phyloP scores from a whole-genome alignment of 1,284 basidiomycete species.

The Macrocystidia cucumis region DNA sequence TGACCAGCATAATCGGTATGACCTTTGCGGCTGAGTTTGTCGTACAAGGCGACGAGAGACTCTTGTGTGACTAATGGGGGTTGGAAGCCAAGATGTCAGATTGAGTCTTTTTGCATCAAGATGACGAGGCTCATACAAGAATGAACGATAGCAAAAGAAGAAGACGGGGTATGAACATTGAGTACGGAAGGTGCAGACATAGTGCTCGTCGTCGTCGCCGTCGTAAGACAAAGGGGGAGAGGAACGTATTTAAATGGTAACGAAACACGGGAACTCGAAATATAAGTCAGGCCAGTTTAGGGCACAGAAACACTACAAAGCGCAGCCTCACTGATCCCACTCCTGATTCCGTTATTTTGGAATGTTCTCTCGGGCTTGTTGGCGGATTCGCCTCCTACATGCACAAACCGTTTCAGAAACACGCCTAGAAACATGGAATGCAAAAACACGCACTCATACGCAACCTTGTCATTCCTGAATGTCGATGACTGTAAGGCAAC shows the following conservation, averaged over 20 bases:
- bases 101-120: no score
- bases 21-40: slow-evolving; percentile 61
- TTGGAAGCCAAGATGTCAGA: not conserved
- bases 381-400: slow-evolving; percentile 62
- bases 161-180: slow-evolving; percentile 65
- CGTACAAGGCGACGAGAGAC: slow-evolving; percentile 49
- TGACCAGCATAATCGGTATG: slow-evolving; percentile 45
- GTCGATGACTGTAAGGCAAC: no score
- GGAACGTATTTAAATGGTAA: no score
- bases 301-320: no score
- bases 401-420: slow-evolving; percentile 6
- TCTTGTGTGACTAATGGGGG: slow-evolving; percentile 52
- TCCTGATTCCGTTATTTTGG: slow-evolving; percentile 49
- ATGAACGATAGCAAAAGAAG: slow-evolving; percentile 67
- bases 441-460: slow-evolving; percentile 63
- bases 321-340: no score
- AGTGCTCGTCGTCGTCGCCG: no score
- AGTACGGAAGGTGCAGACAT: slow-evolving; percentile 35
- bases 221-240: no score
- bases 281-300: no score
- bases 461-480: slow-evolving; percentile 78
- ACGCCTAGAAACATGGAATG: slow-evolving; percentile 8
- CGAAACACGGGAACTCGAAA: no score
- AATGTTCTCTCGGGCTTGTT: slow-evolving; percentile 81
- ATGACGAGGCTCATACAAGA: slow-evolving; percentile 42